Base-by-base conservation (phyloP, 2,329 filamentous ascomycete genomes). In the Metarhizium anisopliae region DNA sequence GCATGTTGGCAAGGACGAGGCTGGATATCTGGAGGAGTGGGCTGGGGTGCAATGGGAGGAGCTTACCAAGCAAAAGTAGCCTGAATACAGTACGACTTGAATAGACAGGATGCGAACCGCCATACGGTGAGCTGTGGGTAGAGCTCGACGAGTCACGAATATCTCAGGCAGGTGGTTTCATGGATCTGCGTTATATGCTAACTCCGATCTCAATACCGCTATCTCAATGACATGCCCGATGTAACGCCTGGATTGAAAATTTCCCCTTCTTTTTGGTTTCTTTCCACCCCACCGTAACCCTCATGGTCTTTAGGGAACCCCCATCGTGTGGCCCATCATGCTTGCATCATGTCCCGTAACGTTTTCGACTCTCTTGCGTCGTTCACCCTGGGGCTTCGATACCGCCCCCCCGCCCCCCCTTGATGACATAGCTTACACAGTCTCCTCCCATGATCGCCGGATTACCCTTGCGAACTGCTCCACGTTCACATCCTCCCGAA, bases 41-140 rank as follows among this genome's bases (percentile, higher is more conserved):
- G 85, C 82, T n/a, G 94, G 93, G 6, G 94, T 97, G 60, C 94
- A 99, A 72, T 99, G 93, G 94, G 94, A 99, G 72, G 92, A 96
- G 71, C 65, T 84, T 59, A 68, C 68, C 36, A 76, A 73, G 65
- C 59, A 61, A 30, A 68, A 71, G 14, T 49, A 49, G 25, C 20
- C 13, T 30, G 45, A 13, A 20, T 6, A 49, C 25, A n/a, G n/a
- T 30, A 14, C 7, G 16, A 29, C 25, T 10, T 14, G 7, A 49
- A 14, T 8, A 49, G 14, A 49, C 25, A 30, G 25, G 25, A 25
- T 25, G 4, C 25, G 25, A 25, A 49, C 7, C 1, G n/a, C 13
- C n/a, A 4, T 35, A 11, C 3, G 32, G 10, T 35, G 32, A 35
- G 32, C 32, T 11, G 32, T 35, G 32, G 7, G 32, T 4, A 38